phyloP scores from a whole-genome alignment of 441 rosid species.

The Gossypium gossypioides region DNA sequence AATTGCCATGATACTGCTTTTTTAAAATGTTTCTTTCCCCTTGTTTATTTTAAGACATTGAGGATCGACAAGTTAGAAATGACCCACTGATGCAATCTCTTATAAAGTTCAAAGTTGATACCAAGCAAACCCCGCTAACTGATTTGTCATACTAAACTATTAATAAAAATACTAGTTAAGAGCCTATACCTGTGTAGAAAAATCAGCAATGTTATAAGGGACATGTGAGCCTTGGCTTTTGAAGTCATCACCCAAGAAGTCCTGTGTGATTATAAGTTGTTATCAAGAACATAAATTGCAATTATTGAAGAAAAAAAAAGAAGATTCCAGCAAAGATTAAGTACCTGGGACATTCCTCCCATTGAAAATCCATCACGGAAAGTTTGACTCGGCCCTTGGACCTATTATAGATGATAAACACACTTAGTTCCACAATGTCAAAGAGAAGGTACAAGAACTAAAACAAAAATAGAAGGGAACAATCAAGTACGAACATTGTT shows the following conservation, averaged over 20 bases:
- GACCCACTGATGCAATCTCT: slow-evolving; percentile 1
- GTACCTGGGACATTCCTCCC: slow-evolving; percentile 97
- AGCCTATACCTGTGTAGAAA: slow-evolving; percentile 67
- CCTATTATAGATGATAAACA: slow-evolving; percentile 27
- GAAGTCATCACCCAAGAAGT: slow-evolving; percentile 89
- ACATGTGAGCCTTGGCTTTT: slow-evolving; percentile 98
- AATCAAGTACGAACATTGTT: slow-evolving; percentile 33
- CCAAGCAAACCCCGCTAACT: background rate
- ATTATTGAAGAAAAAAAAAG: background rate
- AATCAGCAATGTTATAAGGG: slow-evolving; percentile 79
- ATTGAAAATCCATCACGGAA: slow-evolving; percentile 92
- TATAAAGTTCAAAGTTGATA: background rate
- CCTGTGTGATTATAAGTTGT: slow-evolving; percentile 31
- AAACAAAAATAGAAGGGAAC: background rate
- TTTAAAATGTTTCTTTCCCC: background rate
- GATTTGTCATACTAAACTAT: background rate
- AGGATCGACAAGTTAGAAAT: background rate
- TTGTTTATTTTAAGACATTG: background rate
- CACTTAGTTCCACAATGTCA: slow-evolving; percentile 5
- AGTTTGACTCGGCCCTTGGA: slow-evolving; percentile 75
- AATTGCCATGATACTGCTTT: background rate
- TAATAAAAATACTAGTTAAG: slow-evolving; percentile 8
- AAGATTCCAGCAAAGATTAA: background rate
- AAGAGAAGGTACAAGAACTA: slow-evolving; percentile 7
- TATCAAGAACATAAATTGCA: background rate